These are phyloP conservation scores for Ogataea thermomethanolica DNA, from an alignment of 805 yeast genomes.

Conservation along the genomic window DNA sequence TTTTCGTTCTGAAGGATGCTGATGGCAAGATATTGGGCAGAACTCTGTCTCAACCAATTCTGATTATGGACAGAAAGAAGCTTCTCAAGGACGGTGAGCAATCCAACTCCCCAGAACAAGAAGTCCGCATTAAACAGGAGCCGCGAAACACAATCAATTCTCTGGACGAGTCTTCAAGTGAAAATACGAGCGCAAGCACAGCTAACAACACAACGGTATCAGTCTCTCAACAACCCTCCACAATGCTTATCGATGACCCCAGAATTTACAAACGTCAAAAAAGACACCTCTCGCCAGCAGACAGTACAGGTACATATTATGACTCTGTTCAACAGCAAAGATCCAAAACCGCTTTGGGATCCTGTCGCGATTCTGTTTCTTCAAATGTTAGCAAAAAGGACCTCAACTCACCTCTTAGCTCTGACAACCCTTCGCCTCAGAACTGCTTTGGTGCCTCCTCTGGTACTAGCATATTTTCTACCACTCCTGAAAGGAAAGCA, in stretches of 20 bases:
- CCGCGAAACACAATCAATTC: conserved; percentile 27
- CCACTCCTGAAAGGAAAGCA: conserved; percentile 32
- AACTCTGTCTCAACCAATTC: conserved; percentile 66
- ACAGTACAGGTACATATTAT: conserved; percentile 22
- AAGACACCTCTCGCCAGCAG: conserved; percentile 32
- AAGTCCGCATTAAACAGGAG: conserved; percentile 6
- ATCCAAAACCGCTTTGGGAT: conserved; percentile 9
- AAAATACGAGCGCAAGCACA: conserved; percentile 23
- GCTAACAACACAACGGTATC: conserved; percentile 9
- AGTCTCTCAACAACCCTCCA: conserved; percentile 10
- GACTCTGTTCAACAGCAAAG: conserved; percentile 29
- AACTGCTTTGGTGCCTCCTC: conserved; percentile 29
- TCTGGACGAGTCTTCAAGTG: conserved; percentile 34
- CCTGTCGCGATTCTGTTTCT: conserved; percentile 21
- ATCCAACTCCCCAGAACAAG: conserved; percentile 14
- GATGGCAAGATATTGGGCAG: conserved; percentile 66
- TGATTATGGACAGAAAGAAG: conserved; percentile 94
- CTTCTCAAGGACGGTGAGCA: conserved; percentile 40
- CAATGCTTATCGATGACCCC: conserved; percentile 10
- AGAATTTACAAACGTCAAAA: conserved; percentile 30
- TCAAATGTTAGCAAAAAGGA: conserved; percentile 25
- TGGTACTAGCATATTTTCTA: conserved; percentile 29
- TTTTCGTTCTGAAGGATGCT: conserved; percentile 63
- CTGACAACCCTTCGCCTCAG: conserved; percentile 33
- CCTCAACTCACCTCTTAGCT: conserved; percentile 29